Evolutionary conservation across 352 stramenopile genomes (phyloP).

Genomic region (Globisporangium echinulatum): DNA sequence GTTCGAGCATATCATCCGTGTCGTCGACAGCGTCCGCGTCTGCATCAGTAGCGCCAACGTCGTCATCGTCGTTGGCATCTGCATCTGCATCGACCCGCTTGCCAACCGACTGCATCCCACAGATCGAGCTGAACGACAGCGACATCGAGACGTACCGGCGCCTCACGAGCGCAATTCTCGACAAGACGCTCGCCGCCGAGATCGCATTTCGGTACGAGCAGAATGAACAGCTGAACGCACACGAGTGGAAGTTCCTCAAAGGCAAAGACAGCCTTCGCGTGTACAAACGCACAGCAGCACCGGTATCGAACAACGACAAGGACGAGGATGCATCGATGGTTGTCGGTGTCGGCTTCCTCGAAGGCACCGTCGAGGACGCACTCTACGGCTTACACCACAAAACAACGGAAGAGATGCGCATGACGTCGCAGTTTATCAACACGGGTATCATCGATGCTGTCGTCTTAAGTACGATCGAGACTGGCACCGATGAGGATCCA

Average conservation of each 20-base stretch:
- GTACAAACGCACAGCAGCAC: conserved; percentile 16
- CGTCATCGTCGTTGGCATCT: too few relatives aligned
- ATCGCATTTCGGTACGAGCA: conserved; percentile 20
- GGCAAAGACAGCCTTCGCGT: conserved; percentile 6
- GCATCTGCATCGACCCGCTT: too few relatives aligned
- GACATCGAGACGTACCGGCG: conserved; percentile 25
- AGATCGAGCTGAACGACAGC: conserved; percentile 14
- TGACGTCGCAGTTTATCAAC: conserved; percentile 39
- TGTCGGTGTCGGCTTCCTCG: conserved; percentile 35
- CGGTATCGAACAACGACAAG: background rate
- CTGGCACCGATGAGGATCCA: conserved; percentile 27
- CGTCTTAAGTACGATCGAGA: conserved; percentile 17
- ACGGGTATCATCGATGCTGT: background rate
- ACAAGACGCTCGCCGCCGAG: conserved; percentile 36
- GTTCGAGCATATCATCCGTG: too few relatives aligned
- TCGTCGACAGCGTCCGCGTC: too few relatives aligned
- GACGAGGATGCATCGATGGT: conserved; percentile 19
- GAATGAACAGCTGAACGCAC: conserved; percentile 1
- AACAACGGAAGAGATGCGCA: conserved; percentile 42
- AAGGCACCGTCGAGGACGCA: conserved; percentile 35
- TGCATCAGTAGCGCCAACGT: too few relatives aligned
- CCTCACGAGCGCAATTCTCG: conserved; percentile 30
- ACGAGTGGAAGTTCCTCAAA: conserved; percentile 11
- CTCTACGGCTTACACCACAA: conserved; percentile 50
- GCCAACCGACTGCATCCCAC: too few relatives aligned